Percentiles rank a stretch among this genome's conserved stretches.
Conservation (phyloP, 2,329 filamentous ascomycete species). For the Didymella pomorum region DNA sequence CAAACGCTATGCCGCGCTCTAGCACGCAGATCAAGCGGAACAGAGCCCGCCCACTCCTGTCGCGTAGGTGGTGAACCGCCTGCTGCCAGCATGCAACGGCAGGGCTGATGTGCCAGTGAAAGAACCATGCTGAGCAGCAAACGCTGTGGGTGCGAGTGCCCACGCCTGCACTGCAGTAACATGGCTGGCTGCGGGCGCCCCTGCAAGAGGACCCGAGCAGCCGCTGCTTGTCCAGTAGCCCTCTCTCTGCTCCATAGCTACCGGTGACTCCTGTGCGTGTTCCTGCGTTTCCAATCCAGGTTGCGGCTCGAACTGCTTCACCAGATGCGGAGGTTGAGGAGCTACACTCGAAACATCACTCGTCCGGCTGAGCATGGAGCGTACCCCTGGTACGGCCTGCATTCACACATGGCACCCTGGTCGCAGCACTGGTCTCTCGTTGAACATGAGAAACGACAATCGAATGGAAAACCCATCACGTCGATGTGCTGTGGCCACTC, state of each 20-base stretch:
- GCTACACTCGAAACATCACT: conserved; percentile 23
- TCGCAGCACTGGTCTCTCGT: conserved; percentile 30
- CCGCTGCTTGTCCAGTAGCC: conserved; percentile 2
- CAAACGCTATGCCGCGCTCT: conserved; percentile 34
- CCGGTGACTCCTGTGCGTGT: not conserved
- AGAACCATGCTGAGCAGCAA: conserved; percentile 18
- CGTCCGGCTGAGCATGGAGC: conserved; percentile 25
- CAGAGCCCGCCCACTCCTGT: conserved; percentile 38
- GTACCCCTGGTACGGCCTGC: conserved; percentile 30
- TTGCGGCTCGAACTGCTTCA: conserved; percentile 20
- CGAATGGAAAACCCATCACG: conserved; percentile 24
- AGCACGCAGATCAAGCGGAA: conserved; percentile 42
- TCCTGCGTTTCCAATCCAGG: conserved; percentile 22
- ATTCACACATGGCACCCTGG: conserved; percentile 51
- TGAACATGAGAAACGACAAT: conserved; percentile 20
- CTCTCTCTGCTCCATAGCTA: not conserved
- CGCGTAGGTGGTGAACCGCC: conserved; percentile 21
- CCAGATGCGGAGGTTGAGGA: conserved; percentile 10
- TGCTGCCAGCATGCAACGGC: conserved; percentile 29
- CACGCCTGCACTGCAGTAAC: not conserved
- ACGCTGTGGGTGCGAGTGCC: conserved; percentile 3
- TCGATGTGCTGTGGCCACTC: conserved; percentile 25
- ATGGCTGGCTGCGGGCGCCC: not conserved
- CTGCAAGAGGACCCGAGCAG: conserved; percentile 2
- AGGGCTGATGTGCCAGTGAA: conserved; percentile 28